phyloP scores from a whole-genome alignment of 2,329 filamentous ascomycete genomes.

The Scedosporium boydii region DNA sequence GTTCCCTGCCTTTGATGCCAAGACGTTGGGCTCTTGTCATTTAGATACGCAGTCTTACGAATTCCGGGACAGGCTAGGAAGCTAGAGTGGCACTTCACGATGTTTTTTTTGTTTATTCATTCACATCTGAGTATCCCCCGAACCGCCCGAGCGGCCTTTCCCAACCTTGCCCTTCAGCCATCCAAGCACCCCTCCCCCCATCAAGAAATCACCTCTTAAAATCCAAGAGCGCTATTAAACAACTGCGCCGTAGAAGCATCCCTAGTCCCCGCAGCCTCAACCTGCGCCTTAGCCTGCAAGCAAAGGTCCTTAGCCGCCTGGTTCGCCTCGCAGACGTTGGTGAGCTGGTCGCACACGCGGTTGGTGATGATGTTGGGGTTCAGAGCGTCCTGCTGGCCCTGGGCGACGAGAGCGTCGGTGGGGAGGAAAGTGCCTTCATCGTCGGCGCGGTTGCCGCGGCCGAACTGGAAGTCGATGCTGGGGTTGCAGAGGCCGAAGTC shows the following conservation, averaged over 20 bases:
- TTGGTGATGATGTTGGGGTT: constrained; percentile 69
- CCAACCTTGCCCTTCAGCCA: neutral
- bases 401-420: constrained; percentile 49
- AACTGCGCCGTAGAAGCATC: constrained; percentile 37
- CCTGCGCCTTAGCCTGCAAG: constrained; percentile 35
- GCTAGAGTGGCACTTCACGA: neutral
- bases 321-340: constrained; percentile 56
- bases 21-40: too few relatives aligned
- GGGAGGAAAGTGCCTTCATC: constrained; percentile 61
- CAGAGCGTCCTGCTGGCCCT: constrained; percentile 53
- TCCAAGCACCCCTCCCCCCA: neutral
- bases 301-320: constrained; percentile 46
- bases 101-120: neutral
- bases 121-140: neutral
- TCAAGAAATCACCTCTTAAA: constrained; percentile 15
- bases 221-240: constrained; percentile 32
- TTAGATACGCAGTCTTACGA: too few relatives aligned
- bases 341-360: constrained; percentile 60
- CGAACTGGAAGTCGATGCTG: constrained; percentile 50
- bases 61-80: too few relatives aligned
- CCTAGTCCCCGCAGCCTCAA: constrained; percentile 15
- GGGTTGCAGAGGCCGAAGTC: constrained; percentile 47
- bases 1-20: too few relatives aligned
- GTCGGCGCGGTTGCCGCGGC: constrained; percentile 44
- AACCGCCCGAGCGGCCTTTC: too few relatives aligned